Base-by-base conservation (phyloP, 768 basidiomycete species). In the Suillus spraguei region DNA sequence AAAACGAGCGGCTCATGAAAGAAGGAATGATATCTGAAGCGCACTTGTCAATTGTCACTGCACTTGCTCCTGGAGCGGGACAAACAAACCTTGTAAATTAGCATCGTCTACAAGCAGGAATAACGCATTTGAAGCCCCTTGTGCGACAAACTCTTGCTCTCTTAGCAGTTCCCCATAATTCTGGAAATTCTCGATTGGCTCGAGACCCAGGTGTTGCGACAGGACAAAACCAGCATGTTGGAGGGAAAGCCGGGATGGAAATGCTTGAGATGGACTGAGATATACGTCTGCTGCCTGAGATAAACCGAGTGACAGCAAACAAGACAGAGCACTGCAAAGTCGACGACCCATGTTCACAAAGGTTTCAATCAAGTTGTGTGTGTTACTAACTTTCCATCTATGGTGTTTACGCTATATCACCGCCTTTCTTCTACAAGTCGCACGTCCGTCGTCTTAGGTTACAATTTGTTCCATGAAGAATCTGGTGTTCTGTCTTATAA, bases 201-300 rank as follows among this genome's bases (percentile, higher is more conserved):
- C 91, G 6, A 92, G 81, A n/a, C 87, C 86, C 13, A 92, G 82
- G 72, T 92, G 90, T 60, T 83, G 84, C 22, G 89, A 84, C 38
- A 93, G 78, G 7, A 80, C 84, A 41, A 84, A 80, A 67, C 82
- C 86, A 49, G 87, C 87, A 58, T 85, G 83, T 47, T 82, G 79
- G 33, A 81, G 78, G 22, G 84, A 81, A 32, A 87, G 74, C 22
- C 67, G 74, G 5, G 82, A 68, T 1, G 75, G 79, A 50, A 79
- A 69, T 14, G 72, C 70, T 3, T 78, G 65, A 8, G 72, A 65
- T 47, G 90, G 87, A 61, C 81, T 81, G 20, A 91, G 78, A 71
- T 87, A 91, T 35, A 91, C 82, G 52, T 83, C 75, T 10, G 87
- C 78, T 24, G 88, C 87, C 64, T 75, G 76, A 41, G 80, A 78